phyloP scores from a whole-genome alignment of 1,284 basidiomycete genomes.

The Volvariella surrecta region DNA sequence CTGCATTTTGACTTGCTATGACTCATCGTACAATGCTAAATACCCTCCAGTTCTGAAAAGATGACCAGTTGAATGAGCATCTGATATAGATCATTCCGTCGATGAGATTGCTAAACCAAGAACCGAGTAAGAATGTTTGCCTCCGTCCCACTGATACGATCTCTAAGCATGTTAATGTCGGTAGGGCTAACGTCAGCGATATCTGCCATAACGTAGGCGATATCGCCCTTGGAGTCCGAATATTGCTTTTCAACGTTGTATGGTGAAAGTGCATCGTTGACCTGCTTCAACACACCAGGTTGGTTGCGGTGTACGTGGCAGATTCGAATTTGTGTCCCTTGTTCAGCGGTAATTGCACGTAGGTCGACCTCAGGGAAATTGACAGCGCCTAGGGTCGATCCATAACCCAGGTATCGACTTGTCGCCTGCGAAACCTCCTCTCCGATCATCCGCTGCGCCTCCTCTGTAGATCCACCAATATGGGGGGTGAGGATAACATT shows the following conservation, averaged over 20 bases:
- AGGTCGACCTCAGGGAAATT: slow-evolving; percentile 99
- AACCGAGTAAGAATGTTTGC: slow-evolving; percentile 87
- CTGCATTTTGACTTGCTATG: not conserved
- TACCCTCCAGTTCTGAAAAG: not conserved
- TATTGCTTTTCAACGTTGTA: slow-evolving; percentile 99
- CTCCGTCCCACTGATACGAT: slow-evolving; percentile 73
- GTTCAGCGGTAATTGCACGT: slow-evolving; percentile 84
- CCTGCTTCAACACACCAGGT: slow-evolving; percentile 91
- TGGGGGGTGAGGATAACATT: slow-evolving; percentile 97
- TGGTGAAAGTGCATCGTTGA: slow-evolving; percentile 89
- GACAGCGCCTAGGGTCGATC: slow-evolving; percentile 87
- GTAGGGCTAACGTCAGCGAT: slow-evolving; percentile 83
- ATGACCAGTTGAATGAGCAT: slow-evolving; percentile 20
- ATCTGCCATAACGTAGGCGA: slow-evolving; percentile 95
- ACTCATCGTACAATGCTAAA: not conserved
- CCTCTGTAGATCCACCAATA: slow-evolving; percentile 98
- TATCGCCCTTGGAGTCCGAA: slow-evolving; percentile 92
- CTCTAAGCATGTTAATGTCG: slow-evolving; percentile 80
- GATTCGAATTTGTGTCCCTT: slow-evolving; percentile 76
- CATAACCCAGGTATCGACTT: slow-evolving; percentile 88
- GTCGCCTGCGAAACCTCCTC: slow-evolving; percentile 88
- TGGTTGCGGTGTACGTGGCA: slow-evolving; percentile 98
- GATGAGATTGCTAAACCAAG: slow-evolving; percentile 40
- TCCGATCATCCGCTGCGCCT: slow-evolving; percentile 97
- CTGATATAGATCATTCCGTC: slow-evolving; percentile 5